A percentile compares a stretch with the other conserved stretches of the same genome.
Conservation (phyloP, 129 eudicot genomes). For the Mikania micrantha region DNA sequence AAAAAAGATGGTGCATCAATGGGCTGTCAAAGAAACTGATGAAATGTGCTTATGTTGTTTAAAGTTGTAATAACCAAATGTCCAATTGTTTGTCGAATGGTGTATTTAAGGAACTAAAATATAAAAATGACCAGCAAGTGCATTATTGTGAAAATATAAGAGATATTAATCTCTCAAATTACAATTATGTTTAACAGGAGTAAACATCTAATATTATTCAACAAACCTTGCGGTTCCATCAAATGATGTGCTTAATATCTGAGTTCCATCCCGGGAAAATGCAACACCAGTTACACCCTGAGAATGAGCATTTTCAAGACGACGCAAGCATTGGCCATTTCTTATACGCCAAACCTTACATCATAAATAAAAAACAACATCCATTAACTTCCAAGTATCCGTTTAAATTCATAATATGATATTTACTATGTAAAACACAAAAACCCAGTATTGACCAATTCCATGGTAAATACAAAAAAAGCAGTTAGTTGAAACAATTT, state of each 20-base stretch:
- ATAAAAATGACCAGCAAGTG: neutral
- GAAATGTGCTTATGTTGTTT: neutral
- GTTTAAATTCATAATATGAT: neutral
- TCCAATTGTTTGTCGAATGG: neutral
- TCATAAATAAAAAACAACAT: neutral
- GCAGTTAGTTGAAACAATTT: neutral
- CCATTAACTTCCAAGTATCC: neutral
- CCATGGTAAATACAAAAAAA: neutral
- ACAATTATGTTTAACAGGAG: neutral
- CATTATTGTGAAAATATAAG: neutral
- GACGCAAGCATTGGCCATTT: slow-evolving; percentile 94
- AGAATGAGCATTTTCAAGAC: slow-evolving; percentile 89
- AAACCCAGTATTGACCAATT: neutral
- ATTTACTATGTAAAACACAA: too few relatives aligned
- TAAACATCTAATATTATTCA: neutral
- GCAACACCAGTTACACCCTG: slow-evolving; percentile 88
- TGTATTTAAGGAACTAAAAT: neutral
- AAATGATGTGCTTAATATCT: slow-evolving; percentile 85
- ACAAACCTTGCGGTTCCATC: slow-evolving; percentile 89
- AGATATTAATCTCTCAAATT: neutral
- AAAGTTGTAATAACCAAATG: neutral
- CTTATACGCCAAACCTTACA: slow-evolving; percentile 94
- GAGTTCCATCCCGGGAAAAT: slow-evolving; percentile 90
- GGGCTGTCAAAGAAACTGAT: too few relatives aligned
- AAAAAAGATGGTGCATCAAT: too few relatives aligned